Percentiles rank a stretch among this genome's conserved stretches.
These are phyloP conservation scores for Asterella californica DNA, from an alignment of 225 moss, liverwort and hornwort species.

Conservation along the genomic window DNA sequence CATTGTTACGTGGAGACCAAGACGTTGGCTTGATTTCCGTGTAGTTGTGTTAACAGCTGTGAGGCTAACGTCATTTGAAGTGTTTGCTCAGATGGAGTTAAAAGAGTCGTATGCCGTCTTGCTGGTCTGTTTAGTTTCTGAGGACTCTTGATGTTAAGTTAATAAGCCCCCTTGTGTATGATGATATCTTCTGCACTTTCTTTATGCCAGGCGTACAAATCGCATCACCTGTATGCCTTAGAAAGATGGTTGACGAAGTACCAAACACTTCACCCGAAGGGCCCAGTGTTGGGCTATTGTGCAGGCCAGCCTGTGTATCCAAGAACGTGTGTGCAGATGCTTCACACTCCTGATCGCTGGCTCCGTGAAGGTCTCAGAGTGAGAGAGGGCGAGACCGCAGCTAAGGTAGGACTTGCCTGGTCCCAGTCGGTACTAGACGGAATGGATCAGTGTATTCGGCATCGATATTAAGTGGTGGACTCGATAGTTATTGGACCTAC, in stretches of 20 bases:
- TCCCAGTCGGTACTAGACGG: background rate
- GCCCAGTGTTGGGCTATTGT: conserved; percentile 87
- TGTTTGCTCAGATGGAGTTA: too few species aligned
- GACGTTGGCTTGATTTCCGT: too few species aligned
- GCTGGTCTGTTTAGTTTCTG: background rate
- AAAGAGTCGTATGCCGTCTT: too few species aligned
- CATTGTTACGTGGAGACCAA: too few species aligned
- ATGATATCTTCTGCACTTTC: background rate
- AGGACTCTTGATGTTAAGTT: background rate
- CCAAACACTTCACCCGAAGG: conserved; percentile 78
- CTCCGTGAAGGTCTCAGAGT: conserved; percentile 96
- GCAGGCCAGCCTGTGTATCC: conserved; percentile 88
- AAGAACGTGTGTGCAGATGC: conserved; percentile 68
- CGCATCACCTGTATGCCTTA: conserved; percentile 86
- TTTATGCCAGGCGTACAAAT: conserved; percentile 66
- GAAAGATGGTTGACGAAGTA: conserved; percentile 96
- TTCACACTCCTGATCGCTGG: conserved; percentile 93
- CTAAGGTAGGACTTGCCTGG: conserved; percentile 51
- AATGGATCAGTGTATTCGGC: background rate
- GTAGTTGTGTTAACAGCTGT: too few species aligned
- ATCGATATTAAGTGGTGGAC: background rate
- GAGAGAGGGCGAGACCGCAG: conserved; percentile 64
- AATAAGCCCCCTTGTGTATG: background rate
- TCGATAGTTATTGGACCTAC: background rate
- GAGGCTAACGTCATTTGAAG: too few species aligned